Conservation (phyloP, 1,284 basidiomycete species). For the Rhodotorula sp. region DNA sequence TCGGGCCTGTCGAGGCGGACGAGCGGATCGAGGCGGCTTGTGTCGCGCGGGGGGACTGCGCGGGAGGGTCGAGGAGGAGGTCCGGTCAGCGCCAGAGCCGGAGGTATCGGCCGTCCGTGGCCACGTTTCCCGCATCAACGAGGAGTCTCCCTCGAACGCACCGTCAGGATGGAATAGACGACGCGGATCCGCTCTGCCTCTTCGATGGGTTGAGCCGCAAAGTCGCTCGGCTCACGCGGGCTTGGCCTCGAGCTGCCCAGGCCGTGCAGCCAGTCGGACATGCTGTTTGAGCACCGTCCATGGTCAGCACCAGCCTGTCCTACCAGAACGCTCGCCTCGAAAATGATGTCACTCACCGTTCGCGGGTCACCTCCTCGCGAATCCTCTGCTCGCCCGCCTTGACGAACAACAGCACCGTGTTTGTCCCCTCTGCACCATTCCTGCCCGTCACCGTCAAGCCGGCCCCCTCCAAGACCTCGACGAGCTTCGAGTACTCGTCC, state of each 20-base stretch:
- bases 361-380: conserved; percentile 65
- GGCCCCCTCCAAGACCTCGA: conserved; percentile 61
- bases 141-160: neutral
- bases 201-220: conserved; percentile 56
- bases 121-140: no score
- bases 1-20: conserved; percentile 18
- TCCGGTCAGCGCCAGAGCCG: conserved; percentile 67
- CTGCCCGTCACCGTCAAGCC: conserved; percentile 69
- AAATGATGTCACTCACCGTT: conserved; percentile 60
- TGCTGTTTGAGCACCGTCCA: conserved; percentile 49
- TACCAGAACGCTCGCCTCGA: no score
- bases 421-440: conserved; percentile 64
- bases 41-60: conserved; percentile 6
- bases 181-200: conserved; percentile 76
- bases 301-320: neutral
- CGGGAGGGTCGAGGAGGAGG: neutral
- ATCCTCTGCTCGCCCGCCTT: conserved; percentile 66
- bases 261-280: conserved; percentile 64
- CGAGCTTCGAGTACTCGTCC: conserved; percentile 64
- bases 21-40: conserved; percentile 25
- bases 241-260: conserved; percentile 55
- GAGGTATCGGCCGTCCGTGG: no score
- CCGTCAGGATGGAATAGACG: conserved; percentile 71
- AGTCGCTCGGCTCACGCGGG: conserved; percentile 53
- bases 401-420: conserved; percentile 77